Evolutionary conservation across 352 stramenopile species (phyloP), one percentile per base, ranked within the genome.

Genomic region (Sclerospora graminicola): DNA sequence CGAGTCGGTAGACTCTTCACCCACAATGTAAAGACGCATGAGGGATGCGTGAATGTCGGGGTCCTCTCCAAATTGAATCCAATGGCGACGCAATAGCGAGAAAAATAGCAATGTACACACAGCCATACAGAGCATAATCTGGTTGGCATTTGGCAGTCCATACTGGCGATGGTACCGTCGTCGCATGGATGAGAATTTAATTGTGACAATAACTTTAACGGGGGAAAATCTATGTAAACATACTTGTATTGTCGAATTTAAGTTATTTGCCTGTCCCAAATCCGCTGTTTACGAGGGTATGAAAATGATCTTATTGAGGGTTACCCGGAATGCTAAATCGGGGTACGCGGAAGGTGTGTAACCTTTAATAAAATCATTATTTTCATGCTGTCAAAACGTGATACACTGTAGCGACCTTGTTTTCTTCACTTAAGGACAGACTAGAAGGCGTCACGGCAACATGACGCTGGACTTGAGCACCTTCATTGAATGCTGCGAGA

Each of bases 61-160:
- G 9, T 67, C 60, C 19, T 68, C 57, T 24, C 24, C 15, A 37
- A 88, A 73, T 30, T 71, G 33, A 39, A 89, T 59, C 78, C 78
- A 89, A 40, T 74, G 58, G 23, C 57, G 63, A 7, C 72, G 66
- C 50, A 87, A 51, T 31, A 89, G 53, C 41, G 75, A 43, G 18
- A 84, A 66, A 48, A 84, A 84, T 8, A 85, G 60, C 41, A 87
- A 39, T 23, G 43, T 60, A 32, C 57, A 67, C 2, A 83, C 57
- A 10, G 62, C 53, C 48, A 84, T 57, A 42, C 60, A 71, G 37
- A 85, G 59, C 40, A 89, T 59, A 48, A 89, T 73, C 70, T 89
- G 78, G 63, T 89, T 89, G n/a, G 78, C 78, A 56, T 89, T 89
- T 18, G 78, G 71, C 44, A 87, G 60, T 2, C 78, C 78, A 35